These are phyloP conservation scores for Candida berthetii DNA, from an alignment of 805 yeast genomes.

Conservation along the genomic window DNA sequence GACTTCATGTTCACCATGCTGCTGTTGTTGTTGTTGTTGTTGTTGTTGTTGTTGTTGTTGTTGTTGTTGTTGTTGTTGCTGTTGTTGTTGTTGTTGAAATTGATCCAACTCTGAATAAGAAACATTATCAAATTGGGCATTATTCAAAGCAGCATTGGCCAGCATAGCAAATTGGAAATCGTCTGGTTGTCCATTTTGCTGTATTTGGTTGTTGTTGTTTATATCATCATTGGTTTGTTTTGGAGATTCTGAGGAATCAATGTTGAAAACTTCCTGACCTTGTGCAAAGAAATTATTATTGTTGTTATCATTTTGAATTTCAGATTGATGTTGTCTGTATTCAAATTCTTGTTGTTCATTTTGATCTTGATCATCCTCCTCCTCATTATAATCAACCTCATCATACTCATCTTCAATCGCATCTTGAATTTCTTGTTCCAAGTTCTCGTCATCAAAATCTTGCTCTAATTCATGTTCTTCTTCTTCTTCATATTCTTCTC, in stretches of 20 bases:
- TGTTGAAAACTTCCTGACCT: neutral
- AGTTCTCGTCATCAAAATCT: neutral
- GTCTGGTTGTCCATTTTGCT: neutral
- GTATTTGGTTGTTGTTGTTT: neutral
- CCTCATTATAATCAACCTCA: too few species aligned
- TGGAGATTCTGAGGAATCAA: neutral
- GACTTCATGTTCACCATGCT: neutral
- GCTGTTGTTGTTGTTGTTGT: neutral
- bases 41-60: neutral
- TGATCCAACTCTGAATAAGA: too few species aligned
- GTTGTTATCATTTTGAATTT: too few species aligned
- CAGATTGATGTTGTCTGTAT: neutral
- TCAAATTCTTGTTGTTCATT: neutral
- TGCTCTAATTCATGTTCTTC: neutral
- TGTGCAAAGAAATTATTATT: too few species aligned
- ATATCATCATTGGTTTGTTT: neutral
- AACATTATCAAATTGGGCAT: too few species aligned
- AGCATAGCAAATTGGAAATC: neutral
- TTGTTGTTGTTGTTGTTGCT: neutral
- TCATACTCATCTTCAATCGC: neutral
- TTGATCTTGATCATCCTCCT: slow-evolving; percentile 2
- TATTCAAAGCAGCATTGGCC: neutral
- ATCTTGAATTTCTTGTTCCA: neutral
- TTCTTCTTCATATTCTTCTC: neutral
- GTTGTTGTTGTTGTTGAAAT: neutral